Evolutionary conservation across 371 early-diverging fungal genomes (phyloP).

Genomic region (Dichotomocladium elegans): DNA sequence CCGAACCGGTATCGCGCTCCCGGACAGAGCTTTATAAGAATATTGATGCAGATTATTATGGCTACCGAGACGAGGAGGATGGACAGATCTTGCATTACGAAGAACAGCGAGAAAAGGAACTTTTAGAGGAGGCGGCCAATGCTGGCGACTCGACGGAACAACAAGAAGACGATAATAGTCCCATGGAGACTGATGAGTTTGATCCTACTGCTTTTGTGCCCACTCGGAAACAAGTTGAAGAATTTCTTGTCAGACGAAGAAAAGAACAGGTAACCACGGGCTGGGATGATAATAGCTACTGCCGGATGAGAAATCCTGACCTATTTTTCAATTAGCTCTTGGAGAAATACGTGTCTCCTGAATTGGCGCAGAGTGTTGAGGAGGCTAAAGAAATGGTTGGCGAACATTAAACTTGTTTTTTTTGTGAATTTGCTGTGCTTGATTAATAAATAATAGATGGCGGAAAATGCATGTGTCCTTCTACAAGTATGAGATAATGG

Average conservation of each 20-base stretch:
- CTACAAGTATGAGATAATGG: no score
- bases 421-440: no score
- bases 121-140: conserved; percentile 30
- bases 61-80: conserved; percentile 93
- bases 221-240: conserved; percentile 71
- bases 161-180: conserved; percentile 17
- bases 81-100: conserved; percentile 80
- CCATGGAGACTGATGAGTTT: conserved; percentile 10
- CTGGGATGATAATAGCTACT: neutral
- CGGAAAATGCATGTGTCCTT: no score
- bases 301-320: no score
- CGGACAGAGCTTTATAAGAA: conserved; percentile 72
- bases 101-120: conserved; percentile 46
- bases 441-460: no score
- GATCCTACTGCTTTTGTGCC: conserved; percentile 39
- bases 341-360: conserved; percentile 39
- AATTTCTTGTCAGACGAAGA: conserved; percentile 65
- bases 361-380: conserved; percentile 27
- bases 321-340: conserved; percentile 8
- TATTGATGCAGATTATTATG: conserved; percentile 94
- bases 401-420: neutral
- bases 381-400: conserved; percentile 29
- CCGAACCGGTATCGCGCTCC: conserved; percentile 44
- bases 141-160: conserved; percentile 20
- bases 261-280: conserved; percentile 59